Evolutionary conservation across 495 filamentous ascomycete species (phyloP).

Genomic region (Trichoderma gamsii): DNA sequence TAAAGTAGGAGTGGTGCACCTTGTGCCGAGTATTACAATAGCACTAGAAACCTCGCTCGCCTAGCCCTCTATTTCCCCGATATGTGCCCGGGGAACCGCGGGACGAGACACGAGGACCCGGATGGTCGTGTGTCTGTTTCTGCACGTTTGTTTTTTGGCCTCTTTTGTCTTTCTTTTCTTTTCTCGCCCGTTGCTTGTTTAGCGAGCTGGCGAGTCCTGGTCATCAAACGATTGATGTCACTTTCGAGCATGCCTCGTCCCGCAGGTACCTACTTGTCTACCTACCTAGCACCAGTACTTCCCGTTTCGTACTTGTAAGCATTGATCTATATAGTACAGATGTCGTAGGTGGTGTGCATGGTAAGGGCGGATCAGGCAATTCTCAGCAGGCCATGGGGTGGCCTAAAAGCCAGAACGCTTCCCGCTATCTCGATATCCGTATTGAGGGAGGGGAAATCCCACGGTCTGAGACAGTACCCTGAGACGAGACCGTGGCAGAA

Average conservation of each 20-base stretch:
- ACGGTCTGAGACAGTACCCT: neutral
- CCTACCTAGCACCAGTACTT: too few species aligned
- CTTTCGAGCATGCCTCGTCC: neutral
- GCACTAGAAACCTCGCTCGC: neutral
- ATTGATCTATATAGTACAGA: neutral
- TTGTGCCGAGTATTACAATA: neutral
- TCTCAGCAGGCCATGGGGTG: neutral
- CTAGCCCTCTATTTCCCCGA: neutral
- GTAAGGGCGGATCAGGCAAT: neutral
- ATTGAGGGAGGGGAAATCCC: neutral
- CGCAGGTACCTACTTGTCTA: too few species aligned
- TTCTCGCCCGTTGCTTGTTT: too few species aligned
- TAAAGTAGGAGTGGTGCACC: too few species aligned
- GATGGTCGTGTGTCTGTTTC: neutral
- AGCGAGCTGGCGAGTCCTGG: neutral
- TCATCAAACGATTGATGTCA: neutral
- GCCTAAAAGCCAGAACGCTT: conserved; percentile 2
- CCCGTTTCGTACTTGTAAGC: neutral
- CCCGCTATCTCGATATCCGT: neutral
- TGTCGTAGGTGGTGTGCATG: neutral
- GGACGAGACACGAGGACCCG: neutral
- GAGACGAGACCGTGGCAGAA: neutral
- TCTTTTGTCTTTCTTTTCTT: too few species aligned
- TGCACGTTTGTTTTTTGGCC: neutral
- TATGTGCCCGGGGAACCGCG: neutral